Base-by-base conservation (phyloP, 2,329 filamentous ascomycete species). In the Colletotrichum endophyticum region DNA sequence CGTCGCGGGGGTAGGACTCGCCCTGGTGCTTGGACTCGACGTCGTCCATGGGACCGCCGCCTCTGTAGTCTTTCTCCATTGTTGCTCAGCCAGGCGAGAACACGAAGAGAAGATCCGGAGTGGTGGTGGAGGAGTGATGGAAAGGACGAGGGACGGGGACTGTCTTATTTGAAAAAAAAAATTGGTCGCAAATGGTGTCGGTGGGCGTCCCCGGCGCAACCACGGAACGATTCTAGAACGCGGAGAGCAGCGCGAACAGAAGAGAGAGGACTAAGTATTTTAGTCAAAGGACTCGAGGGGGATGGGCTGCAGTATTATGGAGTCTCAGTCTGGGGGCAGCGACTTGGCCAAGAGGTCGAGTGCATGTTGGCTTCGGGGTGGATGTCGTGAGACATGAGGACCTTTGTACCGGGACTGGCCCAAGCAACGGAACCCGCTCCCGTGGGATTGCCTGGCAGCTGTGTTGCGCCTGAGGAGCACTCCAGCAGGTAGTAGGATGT, bases 11-110 rank as follows among this genome's bases (percentile, higher is more conserved):
- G 64, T 73, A 76, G 8, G 44, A 13, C 22, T 76, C 78, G 49
- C 82, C 81, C 44, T 79, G 64, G 22, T 44, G 57, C 68, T 80
- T 79, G 16, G 78, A 76, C 72, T 81, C 81, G 57, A 77, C 69
- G 34, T 78, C 80, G 11, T 62, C 62, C 56, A 73, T 32, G 25
- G 73, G 63, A 59, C 73, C 73, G 70, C 73, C 70, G 30, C 70
- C 73, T 69, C 70, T 73, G 59, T 76, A 73, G 32, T 76, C 70
- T 61, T 76, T 76, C 19, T 73, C 70, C 73, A 76, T 76, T 59
- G 25, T 59, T 44, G 63, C 30, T 32, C 36, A 57, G 63, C 30
- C 39, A 8, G 27, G n/a, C n/a, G 49, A 25, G 49, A 56, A 57
- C 27, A 28, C 8, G 8, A 27, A 28, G 27, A 70, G 67, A 61